These are phyloP conservation scores for Neurospora cerealis DNA, from an alignment of 495 filamentous ascomycete species.

Conservation along the genomic window DNA sequence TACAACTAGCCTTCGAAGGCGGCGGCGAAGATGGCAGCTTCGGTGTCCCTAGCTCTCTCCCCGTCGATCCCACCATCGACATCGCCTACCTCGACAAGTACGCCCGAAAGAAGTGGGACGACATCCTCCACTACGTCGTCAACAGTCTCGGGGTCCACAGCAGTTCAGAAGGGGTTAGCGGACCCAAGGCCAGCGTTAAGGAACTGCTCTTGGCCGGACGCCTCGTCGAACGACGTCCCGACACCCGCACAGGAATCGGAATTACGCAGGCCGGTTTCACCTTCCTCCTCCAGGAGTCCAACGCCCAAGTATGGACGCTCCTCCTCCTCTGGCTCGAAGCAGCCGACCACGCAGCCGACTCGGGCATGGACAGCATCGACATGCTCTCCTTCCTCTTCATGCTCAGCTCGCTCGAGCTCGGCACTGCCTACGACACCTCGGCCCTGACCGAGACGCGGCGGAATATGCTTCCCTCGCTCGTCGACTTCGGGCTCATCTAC, in stretches of 20 bases:
- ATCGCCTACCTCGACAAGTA: conserved; percentile 72
- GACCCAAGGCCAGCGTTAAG: conserved; percentile 70
- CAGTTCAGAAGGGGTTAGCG: conserved; percentile 16
- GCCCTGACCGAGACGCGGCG: conserved; percentile 69
- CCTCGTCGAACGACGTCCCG: conserved; percentile 58
- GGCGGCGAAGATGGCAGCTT: conserved; percentile 79
- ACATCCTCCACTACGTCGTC: conserved; percentile 91
- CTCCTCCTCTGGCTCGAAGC: conserved; percentile 87
- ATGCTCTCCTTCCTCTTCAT: conserved; percentile 94
- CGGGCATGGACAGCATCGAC: conserved; percentile 79
- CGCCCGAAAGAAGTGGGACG: conserved; percentile 85
- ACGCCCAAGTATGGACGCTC: conserved; percentile 92
- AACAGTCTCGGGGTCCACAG: conserved; percentile 32
- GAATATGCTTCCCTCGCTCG: conserved; percentile 75
- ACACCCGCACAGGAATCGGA: conserved; percentile 39
- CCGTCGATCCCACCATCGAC: conserved; percentile 47
- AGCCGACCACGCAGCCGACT: conserved; percentile 40
- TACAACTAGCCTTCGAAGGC: conserved; percentile 78
- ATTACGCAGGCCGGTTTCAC: conserved; percentile 92
- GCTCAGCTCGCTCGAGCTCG: conserved; percentile 86
- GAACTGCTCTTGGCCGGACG: conserved; percentile 65
- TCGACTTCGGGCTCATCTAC: conserved; percentile 86
- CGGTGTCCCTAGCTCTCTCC: conserved; percentile 64
- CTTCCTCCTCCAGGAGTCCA: conserved; percentile 88
- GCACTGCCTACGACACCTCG: conserved; percentile 73